A percentile compares a stretch with the other conserved stretches of the same genome.
Evolutionary conservation across 805 yeast genomes (phyloP).

Genomic region (Maudiozyma barnettii): DNA sequence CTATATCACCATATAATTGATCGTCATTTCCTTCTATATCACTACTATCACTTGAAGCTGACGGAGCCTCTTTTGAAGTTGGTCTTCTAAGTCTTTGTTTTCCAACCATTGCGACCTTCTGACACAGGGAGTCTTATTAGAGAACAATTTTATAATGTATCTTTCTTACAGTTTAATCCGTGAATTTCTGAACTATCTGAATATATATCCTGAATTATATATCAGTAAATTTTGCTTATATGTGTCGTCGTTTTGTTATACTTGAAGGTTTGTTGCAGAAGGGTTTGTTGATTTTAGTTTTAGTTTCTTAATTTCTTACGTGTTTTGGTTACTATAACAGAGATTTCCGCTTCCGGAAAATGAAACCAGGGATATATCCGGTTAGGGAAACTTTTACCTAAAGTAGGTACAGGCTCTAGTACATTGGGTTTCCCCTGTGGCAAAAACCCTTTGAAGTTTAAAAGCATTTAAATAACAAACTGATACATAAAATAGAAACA

Average conservation of each 20-base stretch:
- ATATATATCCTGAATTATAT: no score
- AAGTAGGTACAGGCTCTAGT: neutral
- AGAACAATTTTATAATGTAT: no score
- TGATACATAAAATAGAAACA: no score
- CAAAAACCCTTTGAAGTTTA: neutral
- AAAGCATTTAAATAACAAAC: neutral
- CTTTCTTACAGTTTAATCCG: no score
- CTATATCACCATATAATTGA: conserved; percentile 24
- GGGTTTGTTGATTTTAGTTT: neutral
- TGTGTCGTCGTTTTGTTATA: neutral
- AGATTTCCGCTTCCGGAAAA: neutral
- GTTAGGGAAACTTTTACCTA: no score
- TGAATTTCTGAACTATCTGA: no score
- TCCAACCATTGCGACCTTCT: no score
- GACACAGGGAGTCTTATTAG: no score
- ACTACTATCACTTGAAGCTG: neutral
- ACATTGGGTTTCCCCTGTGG: neutral
- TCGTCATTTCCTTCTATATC: conserved; percentile 19
- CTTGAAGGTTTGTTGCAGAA: neutral
- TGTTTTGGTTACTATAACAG: neutral
- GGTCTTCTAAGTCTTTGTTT: no score
- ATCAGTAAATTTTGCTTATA: no score
- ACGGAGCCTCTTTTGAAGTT: no score
- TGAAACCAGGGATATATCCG: neutral
- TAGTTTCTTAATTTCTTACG: neutral